Conservation (phyloP, 352 stramenopile genomes). For the Pythium plurisporium region DNA sequence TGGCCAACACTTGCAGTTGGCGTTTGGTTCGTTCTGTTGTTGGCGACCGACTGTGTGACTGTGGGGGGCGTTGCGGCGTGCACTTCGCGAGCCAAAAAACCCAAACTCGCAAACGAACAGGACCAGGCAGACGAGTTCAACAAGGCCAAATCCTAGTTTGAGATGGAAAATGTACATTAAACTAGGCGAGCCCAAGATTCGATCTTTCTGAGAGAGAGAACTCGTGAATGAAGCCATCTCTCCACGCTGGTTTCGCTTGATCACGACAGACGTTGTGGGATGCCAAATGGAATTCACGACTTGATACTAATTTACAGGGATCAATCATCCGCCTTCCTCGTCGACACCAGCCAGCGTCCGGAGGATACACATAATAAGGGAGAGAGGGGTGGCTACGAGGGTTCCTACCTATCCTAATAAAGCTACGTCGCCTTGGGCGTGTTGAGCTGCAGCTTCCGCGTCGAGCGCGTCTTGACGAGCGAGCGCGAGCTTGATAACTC, state of each 20-base stretch:
- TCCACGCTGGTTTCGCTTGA: no score
- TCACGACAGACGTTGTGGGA: no score
- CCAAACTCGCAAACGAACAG: conserved; percentile 14
- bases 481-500: neutral
- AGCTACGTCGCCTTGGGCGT: conserved; percentile 6
- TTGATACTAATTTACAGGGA: no score
- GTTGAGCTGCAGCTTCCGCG: conserved; percentile 9
- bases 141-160: conserved; percentile 12
- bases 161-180: neutral
- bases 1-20: conserved; percentile 18
- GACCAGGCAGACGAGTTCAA: conserved; percentile 15
- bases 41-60: neutral
- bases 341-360: no score
- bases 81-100: conserved; percentile 21
- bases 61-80: no score
- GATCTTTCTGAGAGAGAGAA: neutral
- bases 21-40: conserved; percentile 13
- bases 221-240: conserved; percentile 5
- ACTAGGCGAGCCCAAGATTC: neutral
- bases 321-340: no score
- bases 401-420: conserved; percentile 3
- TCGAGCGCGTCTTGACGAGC: conserved; percentile 13
- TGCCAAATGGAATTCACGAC: no score
- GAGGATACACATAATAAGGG: no score
- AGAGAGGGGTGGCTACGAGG: no score